Percentiles rank a stretch among this genome's conserved stretches.
Conservation (phyloP, 1,139 yeast genomes). For the Blastobotrys illinoisensis region DNA sequence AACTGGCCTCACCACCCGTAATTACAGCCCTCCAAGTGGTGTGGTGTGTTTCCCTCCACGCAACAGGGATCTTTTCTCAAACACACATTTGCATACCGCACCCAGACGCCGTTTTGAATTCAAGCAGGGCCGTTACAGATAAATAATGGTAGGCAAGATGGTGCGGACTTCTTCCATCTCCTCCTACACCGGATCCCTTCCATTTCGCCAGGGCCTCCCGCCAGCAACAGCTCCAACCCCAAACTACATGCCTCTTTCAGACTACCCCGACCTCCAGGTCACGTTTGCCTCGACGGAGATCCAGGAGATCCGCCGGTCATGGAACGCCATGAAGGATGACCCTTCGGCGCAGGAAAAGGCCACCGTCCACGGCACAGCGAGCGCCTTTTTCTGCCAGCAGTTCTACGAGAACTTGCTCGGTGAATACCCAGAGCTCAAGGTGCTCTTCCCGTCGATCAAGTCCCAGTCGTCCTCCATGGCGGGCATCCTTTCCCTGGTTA, state of each 20-base stretch:
- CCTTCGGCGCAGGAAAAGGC: slow-evolving; percentile 25
- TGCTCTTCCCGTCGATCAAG: slow-evolving; percentile 56
- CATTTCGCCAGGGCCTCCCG: background rate
- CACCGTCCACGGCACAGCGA: slow-evolving; percentile 25
- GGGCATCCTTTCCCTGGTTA: slow-evolving; percentile 65
- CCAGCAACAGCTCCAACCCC: background rate
- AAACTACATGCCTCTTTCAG: slow-evolving; percentile 12
- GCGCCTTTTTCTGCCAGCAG: slow-evolving; percentile 42
- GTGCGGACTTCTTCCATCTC: background rate
- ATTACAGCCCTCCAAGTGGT: background rate
- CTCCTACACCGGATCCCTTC: background rate
- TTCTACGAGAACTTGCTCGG: slow-evolving; percentile 54
- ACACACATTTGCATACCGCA: background rate
- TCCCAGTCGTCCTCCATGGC: slow-evolving; percentile 78
- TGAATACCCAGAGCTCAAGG: slow-evolving; percentile 50
- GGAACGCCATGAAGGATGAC: slow-evolving; percentile 27
- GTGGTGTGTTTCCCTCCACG: background rate
- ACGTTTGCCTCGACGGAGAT: slow-evolving; percentile 22
- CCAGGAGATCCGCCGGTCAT: slow-evolving; percentile 19
- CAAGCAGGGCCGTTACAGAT: background rate
- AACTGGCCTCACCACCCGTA: too few species aligned
- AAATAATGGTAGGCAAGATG: background rate
- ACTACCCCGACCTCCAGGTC: slow-evolving; percentile 23
- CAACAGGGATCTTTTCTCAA: slow-evolving; percentile 2
- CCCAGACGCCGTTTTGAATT: background rate